Conservation (phyloP, 2,329 filamentous ascomycete species). For the Tolypocladium album region DNA sequence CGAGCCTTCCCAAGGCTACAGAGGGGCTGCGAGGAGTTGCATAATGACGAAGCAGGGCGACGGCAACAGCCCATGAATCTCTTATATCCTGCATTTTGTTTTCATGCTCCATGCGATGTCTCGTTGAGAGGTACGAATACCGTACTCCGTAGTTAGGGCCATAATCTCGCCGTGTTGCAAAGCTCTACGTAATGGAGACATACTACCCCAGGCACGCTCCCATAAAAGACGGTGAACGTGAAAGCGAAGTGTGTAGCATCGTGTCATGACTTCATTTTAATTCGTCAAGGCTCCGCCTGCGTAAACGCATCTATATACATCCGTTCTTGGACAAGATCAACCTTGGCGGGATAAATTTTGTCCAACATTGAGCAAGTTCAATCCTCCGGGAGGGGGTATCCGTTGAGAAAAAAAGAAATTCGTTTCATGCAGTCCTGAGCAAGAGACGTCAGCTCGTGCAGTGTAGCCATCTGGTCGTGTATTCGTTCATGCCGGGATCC, state of each 20-base stretch:
- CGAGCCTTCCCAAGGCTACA: neutral
- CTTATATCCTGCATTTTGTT: neutral
- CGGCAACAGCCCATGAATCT: neutral
- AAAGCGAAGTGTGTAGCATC: neutral
- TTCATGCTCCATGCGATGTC: neutral
- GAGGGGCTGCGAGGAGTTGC: neutral
- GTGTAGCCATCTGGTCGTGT: neutral
- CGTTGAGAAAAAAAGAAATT: neutral
- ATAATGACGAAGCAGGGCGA: neutral
- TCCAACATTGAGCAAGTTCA: neutral
- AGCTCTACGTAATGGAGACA: neutral
- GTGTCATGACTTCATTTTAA: neutral
- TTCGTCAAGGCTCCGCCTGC: neutral
- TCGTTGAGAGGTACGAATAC: neutral
- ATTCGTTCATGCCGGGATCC: neutral
- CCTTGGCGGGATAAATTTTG: neutral
- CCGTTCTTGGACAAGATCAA: neutral
- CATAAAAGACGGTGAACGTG: neutral
- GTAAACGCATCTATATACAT: neutral
- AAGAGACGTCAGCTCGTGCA: neutral
- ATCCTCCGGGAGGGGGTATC: neutral
- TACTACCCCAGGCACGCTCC: too few species aligned
- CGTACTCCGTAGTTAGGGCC: too few species aligned
- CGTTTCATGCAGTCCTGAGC: neutral
- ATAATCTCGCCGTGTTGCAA: too few species aligned